Conservation (phyloP, 352 stramenopile genomes). For the Pythium myriotylum region DNA sequence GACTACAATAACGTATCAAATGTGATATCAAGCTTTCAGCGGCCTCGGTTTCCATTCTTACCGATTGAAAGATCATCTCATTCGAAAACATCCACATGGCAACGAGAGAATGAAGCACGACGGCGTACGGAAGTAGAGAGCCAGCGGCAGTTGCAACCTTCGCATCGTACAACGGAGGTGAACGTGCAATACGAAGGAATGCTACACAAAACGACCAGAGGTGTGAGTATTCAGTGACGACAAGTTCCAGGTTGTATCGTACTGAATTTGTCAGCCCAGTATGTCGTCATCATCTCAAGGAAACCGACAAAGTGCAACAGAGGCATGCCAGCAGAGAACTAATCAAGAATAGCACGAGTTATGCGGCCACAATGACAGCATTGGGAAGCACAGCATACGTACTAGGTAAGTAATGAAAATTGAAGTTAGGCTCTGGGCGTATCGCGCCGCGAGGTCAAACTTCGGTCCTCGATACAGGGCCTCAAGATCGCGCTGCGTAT, state of each 20-base stretch:
- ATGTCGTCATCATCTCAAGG: slow-evolving; percentile 73
- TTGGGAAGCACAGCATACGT: not conserved
- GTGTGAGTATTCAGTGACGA: not conserved
- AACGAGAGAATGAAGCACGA: slow-evolving; percentile 71
- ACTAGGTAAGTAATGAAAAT: slow-evolving; percentile 86
- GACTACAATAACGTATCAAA: not conserved
- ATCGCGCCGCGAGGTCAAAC: slow-evolving; percentile 74
- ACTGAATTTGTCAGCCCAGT: slow-evolving; percentile 90
- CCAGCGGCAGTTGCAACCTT: slow-evolving; percentile 63
- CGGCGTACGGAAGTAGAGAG: slow-evolving; percentile 69
- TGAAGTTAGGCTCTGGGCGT: slow-evolving; percentile 74
- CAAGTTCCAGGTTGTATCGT: slow-evolving; percentile 24
- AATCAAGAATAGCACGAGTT: not conserved
- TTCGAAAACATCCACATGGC: slow-evolving; percentile 90
- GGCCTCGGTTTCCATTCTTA: slow-evolving; percentile 8
- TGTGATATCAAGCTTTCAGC: not conserved
- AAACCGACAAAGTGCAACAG: slow-evolving; percentile 78
- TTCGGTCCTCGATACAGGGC: slow-evolving; percentile 73
- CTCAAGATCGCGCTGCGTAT: slow-evolving; percentile 84
- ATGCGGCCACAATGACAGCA: too few relatives aligned
- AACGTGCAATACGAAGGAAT: slow-evolving; percentile 73
- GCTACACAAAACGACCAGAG: slow-evolving; percentile 22
- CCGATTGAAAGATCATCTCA: slow-evolving; percentile 78
- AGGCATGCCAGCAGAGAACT: slow-evolving; percentile 85
- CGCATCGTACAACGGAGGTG: slow-evolving; percentile 71